Evolutionary conservation across 2,329 filamentous ascomycete genomes (phyloP), one percentile per base, ranked within the genome.

Genomic region (Fusarium pseudonygamai): DNA sequence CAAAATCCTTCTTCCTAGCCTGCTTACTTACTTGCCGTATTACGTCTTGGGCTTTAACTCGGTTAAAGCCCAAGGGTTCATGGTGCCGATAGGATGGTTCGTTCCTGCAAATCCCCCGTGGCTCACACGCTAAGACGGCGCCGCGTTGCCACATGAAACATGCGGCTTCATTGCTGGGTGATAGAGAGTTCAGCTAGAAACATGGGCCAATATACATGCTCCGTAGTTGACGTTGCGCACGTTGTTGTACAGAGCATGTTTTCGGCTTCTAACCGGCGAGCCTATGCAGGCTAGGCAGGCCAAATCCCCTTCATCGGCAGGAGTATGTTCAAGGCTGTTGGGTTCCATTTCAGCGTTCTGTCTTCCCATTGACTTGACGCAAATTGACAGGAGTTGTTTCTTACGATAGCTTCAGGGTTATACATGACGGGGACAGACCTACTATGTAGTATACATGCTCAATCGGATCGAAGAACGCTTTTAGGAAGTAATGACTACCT

Each of bases 31-130:
- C 55, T 60, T 39, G 36, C 39, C 43, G n/a, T 36, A 22, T 52
- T 16, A 24, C 15, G 15, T 22, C 43, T 36, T 64, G 43, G 32
- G 32, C 26, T 53, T 43, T 49, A 45, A 39, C 32, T 8, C 6
- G 16, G 45, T 30, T 28, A 14, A 47, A 42, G 24, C 30, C 55
- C 39, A 24, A 74, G 65, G 66, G 62, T 75, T 76, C 69, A 66
- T 57, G 68, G 62, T 53, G 63, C 75, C 69, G 71, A 69, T 68
- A 68, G 64, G 47, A 66, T 71, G 75, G 76, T 78, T 78, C 74
- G 45, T 72, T 64, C 67, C 63, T 67, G 62, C 50, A 56, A 61
- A 70, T 73, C 67, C 67, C 60, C 73, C 71, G 30, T 67, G 64
- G 64, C 45, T 59, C 60, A 67, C 62, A 52, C 72, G 55, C 55